Percentiles rank a stretch among this genome's conserved stretches.
phyloP scores from a whole-genome alignment of 2,329 filamentous ascomycete species.

The Cercospora janseana region DNA sequence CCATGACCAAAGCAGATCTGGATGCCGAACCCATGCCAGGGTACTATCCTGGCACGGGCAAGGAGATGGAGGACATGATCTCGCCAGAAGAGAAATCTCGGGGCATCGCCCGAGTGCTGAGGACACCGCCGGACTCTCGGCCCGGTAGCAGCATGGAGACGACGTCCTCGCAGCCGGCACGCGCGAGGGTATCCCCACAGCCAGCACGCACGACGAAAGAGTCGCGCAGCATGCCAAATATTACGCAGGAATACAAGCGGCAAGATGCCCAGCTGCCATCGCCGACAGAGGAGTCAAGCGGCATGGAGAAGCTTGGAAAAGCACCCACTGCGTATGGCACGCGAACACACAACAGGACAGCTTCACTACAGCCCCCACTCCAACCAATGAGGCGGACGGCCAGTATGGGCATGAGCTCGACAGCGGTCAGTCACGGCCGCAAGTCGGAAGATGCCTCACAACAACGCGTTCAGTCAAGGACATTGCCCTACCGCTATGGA shows the following conservation, averaged over 20 bases:
- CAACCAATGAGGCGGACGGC: neutral
- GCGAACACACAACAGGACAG: neutral
- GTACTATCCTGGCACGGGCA: constrained; percentile 11
- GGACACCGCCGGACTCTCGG: constrained; percentile 23
- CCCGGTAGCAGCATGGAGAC: constrained; percentile 12
- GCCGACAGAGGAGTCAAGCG: neutral
- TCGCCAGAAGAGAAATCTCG: neutral
- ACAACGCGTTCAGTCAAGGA: neutral
- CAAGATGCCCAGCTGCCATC: neutral
- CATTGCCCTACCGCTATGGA: neutral
- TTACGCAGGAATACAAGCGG: neutral
- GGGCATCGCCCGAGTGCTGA: neutral
- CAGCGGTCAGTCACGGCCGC: neutral
- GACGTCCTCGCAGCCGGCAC: neutral
- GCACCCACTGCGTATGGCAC: neutral
- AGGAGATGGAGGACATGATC: neutral
- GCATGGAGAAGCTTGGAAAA: neutral
- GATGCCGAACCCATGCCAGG: constrained; percentile 11
- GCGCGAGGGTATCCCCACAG: no score
- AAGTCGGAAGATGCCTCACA: neutral
- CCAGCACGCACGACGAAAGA: neutral
- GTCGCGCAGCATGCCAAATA: constrained; percentile 1
- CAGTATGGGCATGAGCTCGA: neutral
- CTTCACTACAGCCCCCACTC: neutral
- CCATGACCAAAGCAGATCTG: constrained; percentile 19